phyloP scores from a whole-genome alignment of 2,329 filamentous ascomycete genomes.

The Fusarium sp. region DNA sequence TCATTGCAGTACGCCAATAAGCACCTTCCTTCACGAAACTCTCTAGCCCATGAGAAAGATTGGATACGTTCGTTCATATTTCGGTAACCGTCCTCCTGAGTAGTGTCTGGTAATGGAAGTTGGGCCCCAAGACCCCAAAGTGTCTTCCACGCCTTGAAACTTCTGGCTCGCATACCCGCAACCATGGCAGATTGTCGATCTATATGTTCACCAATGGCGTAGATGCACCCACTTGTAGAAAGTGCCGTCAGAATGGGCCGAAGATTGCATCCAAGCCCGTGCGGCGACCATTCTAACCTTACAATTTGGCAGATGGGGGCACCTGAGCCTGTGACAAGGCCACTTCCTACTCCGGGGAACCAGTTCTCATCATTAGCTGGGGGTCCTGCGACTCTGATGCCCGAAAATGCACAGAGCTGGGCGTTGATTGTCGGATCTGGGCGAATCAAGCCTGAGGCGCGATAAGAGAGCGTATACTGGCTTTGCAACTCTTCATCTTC shows the following conservation, averaged over 20 bases:
- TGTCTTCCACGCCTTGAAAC: slow-evolving; percentile 63
- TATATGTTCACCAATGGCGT: slow-evolving; percentile 62
- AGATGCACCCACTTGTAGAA: slow-evolving; percentile 61
- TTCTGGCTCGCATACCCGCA: slow-evolving; percentile 51
- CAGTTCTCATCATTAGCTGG: slow-evolving; percentile 45
- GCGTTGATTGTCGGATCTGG: slow-evolving; percentile 59
- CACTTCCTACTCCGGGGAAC: slow-evolving; percentile 58
- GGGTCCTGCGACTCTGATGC: slow-evolving; percentile 48
- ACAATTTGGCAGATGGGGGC: slow-evolving; percentile 66
- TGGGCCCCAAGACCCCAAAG: slow-evolving; percentile 67
- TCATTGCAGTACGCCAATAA: slow-evolving; percentile 66
- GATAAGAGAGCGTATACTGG: slow-evolving; percentile 51
- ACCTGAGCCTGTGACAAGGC: slow-evolving; percentile 60
- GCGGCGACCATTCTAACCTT: slow-evolving; percentile 67
- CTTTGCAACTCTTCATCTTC: slow-evolving; percentile 45
- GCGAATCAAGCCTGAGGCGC: slow-evolving; percentile 49
- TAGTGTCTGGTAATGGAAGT: slow-evolving; percentile 59
- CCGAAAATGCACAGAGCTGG: slow-evolving; percentile 56
- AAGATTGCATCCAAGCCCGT: slow-evolving; percentile 65
- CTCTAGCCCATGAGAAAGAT: slow-evolving; percentile 65
- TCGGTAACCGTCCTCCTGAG: slow-evolving; percentile 45
- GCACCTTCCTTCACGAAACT: slow-evolving; percentile 54
- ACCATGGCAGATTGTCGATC: slow-evolving; percentile 45
- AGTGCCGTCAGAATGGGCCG: slow-evolving; percentile 64
- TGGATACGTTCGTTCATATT: slow-evolving; percentile 60